Percentiles rank a stretch among this genome's conserved stretches.
Evolutionary conservation across 2,329 filamentous ascomycete species (phyloP).

Genomic region (Fusarium pseudonygamai): DNA sequence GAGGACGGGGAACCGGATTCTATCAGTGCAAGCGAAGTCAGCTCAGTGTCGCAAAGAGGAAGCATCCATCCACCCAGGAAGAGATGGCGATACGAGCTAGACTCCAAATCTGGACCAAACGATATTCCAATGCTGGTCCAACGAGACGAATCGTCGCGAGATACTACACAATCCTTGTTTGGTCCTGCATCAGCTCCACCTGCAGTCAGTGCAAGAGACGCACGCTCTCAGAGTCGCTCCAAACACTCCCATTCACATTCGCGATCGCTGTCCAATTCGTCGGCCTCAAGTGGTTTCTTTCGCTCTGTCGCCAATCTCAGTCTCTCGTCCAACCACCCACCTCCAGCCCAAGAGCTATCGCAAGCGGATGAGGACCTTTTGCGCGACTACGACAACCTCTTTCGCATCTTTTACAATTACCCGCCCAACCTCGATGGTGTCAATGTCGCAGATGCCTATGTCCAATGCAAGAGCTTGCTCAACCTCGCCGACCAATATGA

Average conservation of each 20-base stretch:
- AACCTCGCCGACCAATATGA: constrained; percentile 95
- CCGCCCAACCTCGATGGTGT: constrained; percentile 81
- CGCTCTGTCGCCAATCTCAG: constrained; percentile 86
- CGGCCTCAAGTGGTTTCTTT: constrained; percentile 69
- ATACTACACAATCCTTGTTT: constrained; percentile 46
- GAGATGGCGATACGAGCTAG: constrained; percentile 89
- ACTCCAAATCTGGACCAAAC: constrained; percentile 74
- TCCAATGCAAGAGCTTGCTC: constrained; percentile 91
- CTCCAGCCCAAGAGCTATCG: constrained; percentile 58
- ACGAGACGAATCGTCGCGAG: constrained; percentile 62
- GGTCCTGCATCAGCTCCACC: constrained; percentile 40
- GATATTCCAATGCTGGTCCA: constrained; percentile 91
- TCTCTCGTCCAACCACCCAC: constrained; percentile 55
- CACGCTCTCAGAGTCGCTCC: constrained; percentile 46
- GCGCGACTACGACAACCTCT: constrained; percentile 94
- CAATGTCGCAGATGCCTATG: constrained; percentile 92
- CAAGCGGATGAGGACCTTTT: constrained; percentile 78
- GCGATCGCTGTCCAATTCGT: constrained; percentile 64
- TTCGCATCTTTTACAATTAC: constrained; percentile 96
- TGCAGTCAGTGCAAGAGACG: constrained; percentile 55
- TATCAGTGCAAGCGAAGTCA: constrained; percentile 36
- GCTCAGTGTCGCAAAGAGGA: constrained; percentile 25
- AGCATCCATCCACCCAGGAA: constrained; percentile 48
- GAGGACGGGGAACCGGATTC: constrained; percentile 49
- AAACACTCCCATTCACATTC: constrained; percentile 43